These are phyloP conservation scores for Entonaema liquescens DNA, from an alignment of 495 filamentous ascomycete species.

Conservation along the genomic window DNA sequence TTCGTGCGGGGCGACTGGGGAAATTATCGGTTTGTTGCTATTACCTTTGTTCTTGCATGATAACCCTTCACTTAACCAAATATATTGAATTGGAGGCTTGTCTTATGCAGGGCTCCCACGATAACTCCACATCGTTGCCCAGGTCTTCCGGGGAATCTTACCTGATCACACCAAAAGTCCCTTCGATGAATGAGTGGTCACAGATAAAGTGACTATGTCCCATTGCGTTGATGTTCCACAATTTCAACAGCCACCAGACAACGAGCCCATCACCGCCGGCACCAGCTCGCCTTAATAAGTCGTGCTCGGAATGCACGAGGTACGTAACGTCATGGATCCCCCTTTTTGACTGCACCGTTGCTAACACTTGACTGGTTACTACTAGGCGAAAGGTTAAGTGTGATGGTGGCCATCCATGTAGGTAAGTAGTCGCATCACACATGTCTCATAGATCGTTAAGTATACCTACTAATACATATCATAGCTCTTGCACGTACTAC, in stretches of 20 bases:
- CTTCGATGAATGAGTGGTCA: slow-evolving; percentile 29
- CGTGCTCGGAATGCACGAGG: slow-evolving; percentile 42
- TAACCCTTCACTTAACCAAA: neutral
- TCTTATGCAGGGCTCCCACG: slow-evolving; percentile 20
- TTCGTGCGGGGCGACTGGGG: slow-evolving; percentile 34
- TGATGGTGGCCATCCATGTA: slow-evolving; percentile 44
- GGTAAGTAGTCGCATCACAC: slow-evolving; percentile 19
- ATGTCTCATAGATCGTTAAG: neutral
- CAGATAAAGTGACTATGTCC: slow-evolving; percentile 33
- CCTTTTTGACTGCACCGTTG: slow-evolving; percentile 13
- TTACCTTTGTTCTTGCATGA: slow-evolving; percentile 12
- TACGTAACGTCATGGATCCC: slow-evolving; percentile 23
- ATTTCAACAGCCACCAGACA: slow-evolving; percentile 39
- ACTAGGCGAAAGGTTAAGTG: slow-evolving; percentile 43
- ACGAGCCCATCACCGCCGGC: slow-evolving; percentile 35
- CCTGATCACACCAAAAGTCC: slow-evolving; percentile 21
- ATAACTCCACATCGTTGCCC: slow-evolving; percentile 31
- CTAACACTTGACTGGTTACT: slow-evolving; percentile 22
- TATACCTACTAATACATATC: neutral
- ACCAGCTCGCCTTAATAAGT: slow-evolving; percentile 40
- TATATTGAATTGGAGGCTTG: neutral
- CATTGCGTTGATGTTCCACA: slow-evolving; percentile 41
- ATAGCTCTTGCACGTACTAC: slow-evolving; percentile 40
- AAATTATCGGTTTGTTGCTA: slow-evolving; percentile 8
- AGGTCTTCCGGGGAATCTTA: slow-evolving; percentile 8